phyloP scores from a whole-genome alignment of 1,139 yeast species.

The Yarrowia galli region DNA sequence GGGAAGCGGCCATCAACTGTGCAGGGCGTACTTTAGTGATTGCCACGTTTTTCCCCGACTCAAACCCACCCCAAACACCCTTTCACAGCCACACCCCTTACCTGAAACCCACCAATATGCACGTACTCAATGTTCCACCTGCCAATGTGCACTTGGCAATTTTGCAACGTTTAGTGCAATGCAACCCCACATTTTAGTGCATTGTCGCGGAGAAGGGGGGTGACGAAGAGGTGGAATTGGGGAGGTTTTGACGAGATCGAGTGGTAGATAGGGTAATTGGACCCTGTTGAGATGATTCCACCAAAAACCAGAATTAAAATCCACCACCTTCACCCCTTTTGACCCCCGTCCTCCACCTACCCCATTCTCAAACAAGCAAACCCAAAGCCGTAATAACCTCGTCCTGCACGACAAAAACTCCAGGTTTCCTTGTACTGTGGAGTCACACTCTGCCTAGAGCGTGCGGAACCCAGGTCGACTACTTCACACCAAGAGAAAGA shows the following conservation, averaged over 20 bases:
- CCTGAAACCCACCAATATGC: background rate
- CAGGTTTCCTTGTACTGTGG: slow-evolving; percentile 34
- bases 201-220: background rate
- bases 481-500: background rate
- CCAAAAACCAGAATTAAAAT: too few species aligned
- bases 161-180: slow-evolving; percentile 31
- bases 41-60: too few species aligned
- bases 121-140: background rate
- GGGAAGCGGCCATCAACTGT: too few species aligned
- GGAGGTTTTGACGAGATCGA: too few species aligned
- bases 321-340: too few species aligned
- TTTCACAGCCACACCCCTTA: too few species aligned
- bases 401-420: slow-evolving; percentile 25
- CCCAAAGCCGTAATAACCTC: background rate
- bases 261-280: too few species aligned
- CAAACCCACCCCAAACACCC: background rate
- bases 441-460: slow-evolving; percentile 11
- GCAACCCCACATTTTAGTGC: slow-evolving; percentile 35
- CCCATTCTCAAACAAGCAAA: background rate
- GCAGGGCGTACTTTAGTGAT: too few species aligned
- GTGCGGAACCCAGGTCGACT: background rate
- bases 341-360: background rate
- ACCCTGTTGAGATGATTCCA: too few species aligned
- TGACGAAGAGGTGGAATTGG: too few species aligned
- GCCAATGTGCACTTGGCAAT: slow-evolving; percentile 22